Evolutionary conservation across 1,284 basidiomycete genomes (phyloP), one percentile per base, ranked within the genome.

Genomic region (Pseudozyma sp.): DNA sequence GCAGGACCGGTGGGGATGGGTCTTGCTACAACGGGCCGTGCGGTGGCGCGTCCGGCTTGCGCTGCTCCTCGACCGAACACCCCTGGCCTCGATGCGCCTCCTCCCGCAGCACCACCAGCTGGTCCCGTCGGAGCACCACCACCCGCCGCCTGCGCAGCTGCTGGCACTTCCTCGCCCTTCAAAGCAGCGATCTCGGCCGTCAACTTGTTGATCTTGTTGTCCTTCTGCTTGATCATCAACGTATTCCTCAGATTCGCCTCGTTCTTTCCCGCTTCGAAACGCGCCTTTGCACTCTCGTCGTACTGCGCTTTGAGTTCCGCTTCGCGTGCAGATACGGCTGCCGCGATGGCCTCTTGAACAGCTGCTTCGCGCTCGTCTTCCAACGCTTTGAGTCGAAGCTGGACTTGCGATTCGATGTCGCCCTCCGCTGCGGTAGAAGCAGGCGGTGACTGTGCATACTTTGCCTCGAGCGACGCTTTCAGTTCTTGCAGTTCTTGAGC

Each of bases 181-280:
- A 82, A 65, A 40, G 75, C 60, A 7, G 73, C 71, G n/a, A 84
- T 66, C 69, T 83, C 77, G 30, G 73, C 71, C 3, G 75, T 78
- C 43, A 84, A 71, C 52, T 77, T 80, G 13, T 65, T 75, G 34
- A 84, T 84, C 68, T 75, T 75, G 50, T 81, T 80, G 53, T 84
- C 82, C 54, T 78, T 75, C 63, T 78, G 80, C 54, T 80, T 79
- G 67, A 83, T 66, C 66, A 82, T 72, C 17, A 84, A 75, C 62
- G 77, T 70, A 58, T 83, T 83, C 40, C 81, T 66, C 60, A 84
- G 59, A 40, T 77, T 81, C 31, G 81, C 82, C 56, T 83, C 82
- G 53, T 80, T 77, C 69, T 83, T 83, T 30, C 80, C 82, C 31
- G 79, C 81, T 37, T 80, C 78, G 65, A 80, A 80, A 4, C 81